A percentile compares a stretch with the other conserved stretches of the same genome.
These are phyloP conservation scores for Ceratobasidium sp. DNA, from an alignment of 1,284 basidiomycete species.

Conservation along the genomic window DNA sequence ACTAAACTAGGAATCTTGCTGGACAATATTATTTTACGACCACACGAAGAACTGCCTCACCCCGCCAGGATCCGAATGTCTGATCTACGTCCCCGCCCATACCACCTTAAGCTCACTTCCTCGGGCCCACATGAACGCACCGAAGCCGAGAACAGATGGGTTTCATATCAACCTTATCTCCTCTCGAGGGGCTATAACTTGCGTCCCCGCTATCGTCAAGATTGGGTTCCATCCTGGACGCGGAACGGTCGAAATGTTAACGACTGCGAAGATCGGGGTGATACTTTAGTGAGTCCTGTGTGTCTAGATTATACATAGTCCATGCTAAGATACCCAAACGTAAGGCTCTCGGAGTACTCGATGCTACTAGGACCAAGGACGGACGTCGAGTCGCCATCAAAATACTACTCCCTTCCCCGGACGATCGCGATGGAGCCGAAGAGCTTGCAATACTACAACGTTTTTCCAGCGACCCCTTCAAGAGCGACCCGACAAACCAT, in stretches of 20 bases:
- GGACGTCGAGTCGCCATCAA: slow-evolving; percentile 27
- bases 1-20: too few relatives aligned
- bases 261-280: slow-evolving; percentile 19
- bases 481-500: slow-evolving; percentile 26
- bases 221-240: slow-evolving; percentile 32
- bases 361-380: slow-evolving; percentile 26
- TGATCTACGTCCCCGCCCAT: neutral
- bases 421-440: slow-evolving; percentile 29
- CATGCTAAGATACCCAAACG: neutral
- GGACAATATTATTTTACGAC: too few relatives aligned
- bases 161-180: slow-evolving; percentile 38
- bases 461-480: slow-evolving; percentile 19
- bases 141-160: slow-evolving; percentile 27
- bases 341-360: slow-evolving; percentile 21
- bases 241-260: neutral
- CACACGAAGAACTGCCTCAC: too few relatives aligned
- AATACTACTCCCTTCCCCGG: slow-evolving; percentile 11
- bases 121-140: slow-evolving; percentile 28
- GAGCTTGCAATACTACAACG: slow-evolving; percentile 29
- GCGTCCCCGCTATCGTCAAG: slow-evolving; percentile 30
- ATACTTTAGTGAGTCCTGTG: slow-evolving; percentile 17
- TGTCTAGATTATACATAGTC: neutral
- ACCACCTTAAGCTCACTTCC: slow-evolving; percentile 14
- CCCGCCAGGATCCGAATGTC: neutral
- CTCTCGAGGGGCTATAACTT: slow-evolving; percentile 32